These are phyloP conservation scores for Seiridium unicorne DNA, from an alignment of 2,329 filamentous ascomycete species.

Conservation along the genomic window DNA sequence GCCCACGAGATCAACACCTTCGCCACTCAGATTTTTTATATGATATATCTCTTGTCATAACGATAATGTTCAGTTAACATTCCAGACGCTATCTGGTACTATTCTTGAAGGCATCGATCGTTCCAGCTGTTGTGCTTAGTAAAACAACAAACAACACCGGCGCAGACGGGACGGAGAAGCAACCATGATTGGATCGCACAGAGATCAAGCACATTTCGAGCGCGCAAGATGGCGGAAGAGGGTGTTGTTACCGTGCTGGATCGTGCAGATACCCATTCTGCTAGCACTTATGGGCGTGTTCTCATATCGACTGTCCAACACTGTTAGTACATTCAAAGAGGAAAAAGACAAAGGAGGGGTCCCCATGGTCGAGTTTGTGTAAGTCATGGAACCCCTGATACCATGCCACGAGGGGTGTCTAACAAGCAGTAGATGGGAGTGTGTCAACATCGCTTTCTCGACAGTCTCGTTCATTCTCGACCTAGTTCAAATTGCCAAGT, in stretches of 20 bases:
- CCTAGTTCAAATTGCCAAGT: slow-evolving; percentile 44
- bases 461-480: slow-evolving; percentile 45
- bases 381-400: slow-evolving; percentile 24
- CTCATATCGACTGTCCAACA: slow-evolving; percentile 49
- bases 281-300: slow-evolving; percentile 50
- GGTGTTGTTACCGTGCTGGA: slow-evolving; percentile 50
- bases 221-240: slow-evolving; percentile 49
- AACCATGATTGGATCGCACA: slow-evolving; percentile 39
- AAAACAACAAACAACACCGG: not conserved
- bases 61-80: not conserved
- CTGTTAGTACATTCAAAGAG: slow-evolving; percentile 40
- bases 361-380: slow-evolving; percentile 50
- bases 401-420: not conserved
- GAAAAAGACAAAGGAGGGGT: slow-evolving; percentile 35
- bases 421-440: slow-evolving; percentile 46
- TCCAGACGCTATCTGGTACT: not conserved
- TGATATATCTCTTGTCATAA: not conserved
- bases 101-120: too few relatives aligned
- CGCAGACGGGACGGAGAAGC: not conserved
- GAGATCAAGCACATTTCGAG: slow-evolving; percentile 51
- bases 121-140: not conserved
- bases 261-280: slow-evolving; percentile 43
- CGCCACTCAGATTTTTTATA: not conserved
- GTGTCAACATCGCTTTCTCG: slow-evolving; percentile 49
- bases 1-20: not conserved